Base-by-base conservation (phyloP, 495 filamentous ascomycete species). In the Tuber melanosporum region DNA sequence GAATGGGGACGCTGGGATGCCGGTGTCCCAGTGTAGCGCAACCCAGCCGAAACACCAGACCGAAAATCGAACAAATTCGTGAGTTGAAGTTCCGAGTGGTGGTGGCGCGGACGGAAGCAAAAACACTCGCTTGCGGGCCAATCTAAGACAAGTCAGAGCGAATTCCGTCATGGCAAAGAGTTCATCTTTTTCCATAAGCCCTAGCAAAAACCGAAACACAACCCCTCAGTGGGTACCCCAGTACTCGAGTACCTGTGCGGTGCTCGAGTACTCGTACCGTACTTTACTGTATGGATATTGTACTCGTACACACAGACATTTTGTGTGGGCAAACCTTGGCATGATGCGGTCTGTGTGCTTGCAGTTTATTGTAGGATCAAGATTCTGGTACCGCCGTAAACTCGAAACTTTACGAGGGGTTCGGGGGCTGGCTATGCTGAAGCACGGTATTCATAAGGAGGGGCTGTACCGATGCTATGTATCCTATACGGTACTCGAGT, bases 321-420 rank as follows among this genome's bases (percentile, higher is more conserved):
- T 32, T 66, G 57, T 66, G 57, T 66, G 57, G n/a, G 57, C 26
- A 66, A 66, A 14, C 57, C 57, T 66, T 66, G 57, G 57, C 57
- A n/a, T n/a, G 32, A 66, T 32, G 12, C 57, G 57, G 57, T 66
- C 57, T 66, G 57, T 66, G 57, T 66, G 57, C 57, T 66, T 66
- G 57, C 57, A 66, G 57, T 66, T 14, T 32, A 32, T 6, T 66
- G 57, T 66, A 10, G 12, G 57, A 66, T n/a, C 57, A 9, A 32
- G 57, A 66, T 32, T 66, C 57, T 66, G 57, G 57, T 32, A 32
- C 8, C 57, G 57, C 57, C 57, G 26, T 66, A n/a, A 15, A 32
- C 26, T 66, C 57, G 57, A 66, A 66, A 66, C 57, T 32, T 32
- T 66, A 1, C 2, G 57, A 66, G 57, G 10, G n/a, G 57, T 66